phyloP scores from a whole-genome alignment of 2,329 filamentous ascomycete species.

The Pseudogymnoascus sp. region DNA sequence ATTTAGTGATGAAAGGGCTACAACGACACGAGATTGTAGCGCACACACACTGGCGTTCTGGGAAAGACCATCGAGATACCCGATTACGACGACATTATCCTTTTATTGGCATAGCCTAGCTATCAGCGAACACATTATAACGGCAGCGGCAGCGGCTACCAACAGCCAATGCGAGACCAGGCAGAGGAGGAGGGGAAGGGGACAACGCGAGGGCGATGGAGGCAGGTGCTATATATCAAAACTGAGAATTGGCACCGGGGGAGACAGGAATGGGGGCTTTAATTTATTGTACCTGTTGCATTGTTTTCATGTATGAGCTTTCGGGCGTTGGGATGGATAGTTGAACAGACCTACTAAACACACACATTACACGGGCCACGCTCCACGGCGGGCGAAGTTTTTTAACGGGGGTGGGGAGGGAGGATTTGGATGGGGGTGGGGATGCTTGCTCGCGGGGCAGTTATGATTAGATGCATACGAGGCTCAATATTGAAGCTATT shows the following conservation, averaged over 20 bases:
- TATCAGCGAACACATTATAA: neutral
- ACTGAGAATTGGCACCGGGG: neutral
- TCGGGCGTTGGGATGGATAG: slow-evolving; percentile 1
- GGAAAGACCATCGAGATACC: slow-evolving; percentile 4
- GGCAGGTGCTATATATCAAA: neutral
- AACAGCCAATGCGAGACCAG: neutral
- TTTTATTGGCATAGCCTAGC: neutral
- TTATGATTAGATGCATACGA: neutral
- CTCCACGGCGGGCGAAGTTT: neutral
- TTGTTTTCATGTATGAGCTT: slow-evolving; percentile 2
- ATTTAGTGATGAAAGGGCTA: neutral
- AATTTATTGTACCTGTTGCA: neutral
- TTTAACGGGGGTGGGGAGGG: neutral
- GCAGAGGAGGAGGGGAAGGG: neutral
- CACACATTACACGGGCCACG: neutral
- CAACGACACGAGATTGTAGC: neutral
- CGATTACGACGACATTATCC: neutral
- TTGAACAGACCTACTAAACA: neutral
- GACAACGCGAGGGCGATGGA: neutral
- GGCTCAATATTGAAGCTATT: neutral
- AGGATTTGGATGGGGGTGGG: neutral
- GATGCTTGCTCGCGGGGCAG: neutral
- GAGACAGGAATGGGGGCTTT: neutral
- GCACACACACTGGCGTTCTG: neutral
- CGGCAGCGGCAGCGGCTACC: neutral